These are phyloP conservation scores for Pistacia integerrima DNA, from an alignment of 345 rosid species.

Conservation along the genomic window DNA sequence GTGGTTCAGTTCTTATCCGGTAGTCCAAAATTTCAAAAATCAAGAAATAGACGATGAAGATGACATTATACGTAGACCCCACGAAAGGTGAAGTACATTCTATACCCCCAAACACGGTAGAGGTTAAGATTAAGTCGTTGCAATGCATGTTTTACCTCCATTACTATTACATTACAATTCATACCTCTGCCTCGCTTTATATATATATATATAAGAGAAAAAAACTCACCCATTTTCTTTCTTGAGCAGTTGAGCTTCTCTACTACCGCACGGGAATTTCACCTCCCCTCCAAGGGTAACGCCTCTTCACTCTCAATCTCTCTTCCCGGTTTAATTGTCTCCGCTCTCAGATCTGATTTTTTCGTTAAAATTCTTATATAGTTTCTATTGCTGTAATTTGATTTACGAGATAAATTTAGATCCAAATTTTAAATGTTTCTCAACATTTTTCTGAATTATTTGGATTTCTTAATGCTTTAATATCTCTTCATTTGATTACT, in stretches of 20 bases:
- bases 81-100: no score
- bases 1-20: not conserved
- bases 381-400: not conserved
- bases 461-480: not conserved
- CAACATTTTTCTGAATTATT: not conserved
- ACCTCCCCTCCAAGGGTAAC: constrained; percentile 28
- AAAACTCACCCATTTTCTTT: no score
- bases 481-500: not conserved
- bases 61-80: not conserved
- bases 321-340: not conserved
- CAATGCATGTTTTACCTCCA: no score
- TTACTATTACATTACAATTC: no score
- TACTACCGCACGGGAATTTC: constrained; percentile 2
- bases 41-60: no score
- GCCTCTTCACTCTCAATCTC: not conserved
- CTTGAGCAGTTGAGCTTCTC: not conserved
- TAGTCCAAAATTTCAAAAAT: no score
- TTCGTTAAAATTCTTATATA: not conserved
- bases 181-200: no score
- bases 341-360: constrained; percentile 27
- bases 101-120: no score
- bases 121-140: no score
- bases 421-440: not conserved
- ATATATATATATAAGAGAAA: no score
- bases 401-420: not conserved